These are phyloP conservation scores for Termitomyces eurrhizus DNA, from an alignment of 768 basidiomycete species.

Conservation along the genomic window DNA sequence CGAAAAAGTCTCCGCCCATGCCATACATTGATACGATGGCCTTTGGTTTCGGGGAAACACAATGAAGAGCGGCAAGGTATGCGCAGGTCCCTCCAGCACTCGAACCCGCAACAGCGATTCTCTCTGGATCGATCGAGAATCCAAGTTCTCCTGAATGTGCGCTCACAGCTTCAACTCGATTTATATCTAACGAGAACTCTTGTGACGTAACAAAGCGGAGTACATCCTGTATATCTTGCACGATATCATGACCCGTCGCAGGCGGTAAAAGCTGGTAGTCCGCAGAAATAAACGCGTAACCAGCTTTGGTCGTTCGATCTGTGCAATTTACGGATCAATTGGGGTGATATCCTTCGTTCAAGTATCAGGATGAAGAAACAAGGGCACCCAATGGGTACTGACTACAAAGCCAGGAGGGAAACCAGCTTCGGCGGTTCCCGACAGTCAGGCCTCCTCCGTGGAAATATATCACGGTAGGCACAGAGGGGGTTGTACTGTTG, in stretches of 20 bases:
- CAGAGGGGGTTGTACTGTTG: not conserved
- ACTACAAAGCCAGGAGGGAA: conserved; percentile 65
- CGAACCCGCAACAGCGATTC: conserved; percentile 50
- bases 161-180: not conserved
- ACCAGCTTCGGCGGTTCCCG: conserved; percentile 57
- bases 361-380: conserved; percentile 11
- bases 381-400: conserved; percentile 14
- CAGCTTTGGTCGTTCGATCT: conserved; percentile 46
- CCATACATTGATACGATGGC: conserved; percentile 58
- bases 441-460: conserved; percentile 59
- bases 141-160: not conserved
- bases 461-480: conserved; percentile 40
- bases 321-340: not conserved
- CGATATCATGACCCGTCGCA: conserved; percentile 51
- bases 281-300: conserved; percentile 55
- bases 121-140: conserved; percentile 37
- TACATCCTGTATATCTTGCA: conserved; percentile 54
- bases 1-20: conserved; percentile 59
- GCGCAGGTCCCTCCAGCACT: conserved; percentile 65
- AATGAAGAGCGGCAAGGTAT: conserved; percentile 55
- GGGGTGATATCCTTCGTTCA: conserved; percentile 6
- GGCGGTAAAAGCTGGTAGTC: conserved; percentile 60
- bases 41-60: conserved; percentile 42
- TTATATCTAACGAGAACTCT: conserved; percentile 13
- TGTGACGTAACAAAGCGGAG: conserved; percentile 40